Evolutionary conservation across 805 yeast genomes (phyloP), one percentile per base, ranked within the genome.

Genomic region (Spathaspora hagerdaliae): DNA sequence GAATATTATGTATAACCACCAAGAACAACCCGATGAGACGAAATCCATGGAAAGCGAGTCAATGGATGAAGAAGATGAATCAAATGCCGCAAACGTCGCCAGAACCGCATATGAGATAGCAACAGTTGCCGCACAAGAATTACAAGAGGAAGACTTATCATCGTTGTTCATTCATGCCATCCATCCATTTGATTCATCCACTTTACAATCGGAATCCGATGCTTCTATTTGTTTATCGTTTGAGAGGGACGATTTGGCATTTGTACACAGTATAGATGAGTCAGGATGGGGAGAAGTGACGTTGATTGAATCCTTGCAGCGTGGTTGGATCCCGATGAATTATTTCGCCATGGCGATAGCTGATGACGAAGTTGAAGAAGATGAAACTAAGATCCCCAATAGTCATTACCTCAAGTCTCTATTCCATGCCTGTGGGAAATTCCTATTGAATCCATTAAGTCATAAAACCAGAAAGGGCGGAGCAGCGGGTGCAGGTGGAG

Each of bases 211-310:
- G 9, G 76, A 75, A 39, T 78, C 82, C 27, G 92, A 85, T 58
- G 77, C 83, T 6, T 77, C 87, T 0, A 82, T 86, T 36, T 87
- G 95, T 60, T 68, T 87, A 7, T 82, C 90, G 0, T 87, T 87
- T 59, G 77, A 78, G 19, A 79, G 78, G 50, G 77, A 79, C 50
- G 94, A 85, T 54, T 66, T 83, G 41, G 91, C 88, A 0, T 87
- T 85, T 61, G 87, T 87, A 5, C 90, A 85, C 56, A 78, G 86
- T 7, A 78, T 85, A 19, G 94, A 86, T 60, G 83, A 83, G 44
- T 82, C 89, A 15, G 95, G 94, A 0, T 87, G 95, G 95, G 92
- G 91, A 48, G 95, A 87, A 60, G 94, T 86, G 2, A 86, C 91
- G 0, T 57, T 85, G 34, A 64, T 86, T 7, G 82, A 79, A 45